Base-by-base conservation (phyloP, 306 rosid species). In the Ammopiptanthus mongolicus region DNA sequence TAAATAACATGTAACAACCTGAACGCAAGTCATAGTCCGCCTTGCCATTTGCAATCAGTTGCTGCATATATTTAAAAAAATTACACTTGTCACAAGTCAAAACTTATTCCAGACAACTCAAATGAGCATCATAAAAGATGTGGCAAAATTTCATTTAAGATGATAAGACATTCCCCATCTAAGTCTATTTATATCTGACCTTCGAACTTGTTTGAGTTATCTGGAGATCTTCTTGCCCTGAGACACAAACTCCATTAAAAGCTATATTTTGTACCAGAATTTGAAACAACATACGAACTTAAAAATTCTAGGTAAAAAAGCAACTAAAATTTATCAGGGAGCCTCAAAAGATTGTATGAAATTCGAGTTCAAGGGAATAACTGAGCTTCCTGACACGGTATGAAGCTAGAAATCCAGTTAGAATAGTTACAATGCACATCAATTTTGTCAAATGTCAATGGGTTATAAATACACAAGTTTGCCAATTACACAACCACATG, bases 21-120 rank as follows among this genome's bases (percentile, higher is more conserved):
- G 91, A 76, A 53, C 42, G 93, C 63, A 65, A 31, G 83, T 86
- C 93, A 58, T 79, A 81, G 53, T 89, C 97, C 1, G 79, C 68
- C 80, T 84, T 89, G 71, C 93, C 97, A 81, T 96, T 89, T 73
- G 70, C 81, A 56, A 85, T 73, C 72, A 77, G 75, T 83, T 83
- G 91, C 99, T 95, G 96, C 52, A 87, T 5, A 51, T 70, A 57
- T 63, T 23, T 51, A 1, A 47, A 56, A 65, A 78, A 80, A 37
- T 39, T 22, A 74, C 12, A 23, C 33, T 23, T 14, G 34, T 66
- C 71, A 66, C 46, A 56, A 57, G 37, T 57, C 44, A 23, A 71
- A 55, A 66, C 41, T 65, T 15, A 63, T 41, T 15, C 48, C n/a
- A 57, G 62, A 76, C 51, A 72, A 29, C 39, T 41, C 52, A 81